phyloP scores from a whole-genome alignment of 2,329 filamentous ascomycete genomes.

The Claviceps digitariae region DNA sequence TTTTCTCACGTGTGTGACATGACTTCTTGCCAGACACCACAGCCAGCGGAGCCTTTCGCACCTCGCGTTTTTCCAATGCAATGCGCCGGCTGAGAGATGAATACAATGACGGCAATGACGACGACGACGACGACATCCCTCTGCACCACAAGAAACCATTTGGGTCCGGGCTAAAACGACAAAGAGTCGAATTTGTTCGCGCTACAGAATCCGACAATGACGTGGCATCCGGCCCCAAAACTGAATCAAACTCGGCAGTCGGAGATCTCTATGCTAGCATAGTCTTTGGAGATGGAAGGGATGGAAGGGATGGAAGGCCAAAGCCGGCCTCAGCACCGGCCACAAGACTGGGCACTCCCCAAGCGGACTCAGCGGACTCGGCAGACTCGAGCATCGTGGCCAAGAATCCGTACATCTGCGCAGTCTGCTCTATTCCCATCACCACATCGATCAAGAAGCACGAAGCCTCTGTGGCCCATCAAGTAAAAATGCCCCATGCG shows the following conservation, averaged over 20 bases:
- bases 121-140: slow-evolving; percentile 32
- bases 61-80: not conserved
- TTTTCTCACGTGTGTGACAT: not conserved
- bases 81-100: slow-evolving; percentile 17
- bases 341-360: slow-evolving; percentile 7
- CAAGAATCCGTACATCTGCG: slow-evolving; percentile 14
- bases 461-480: slow-evolving; percentile 54
- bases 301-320: slow-evolving; percentile 19
- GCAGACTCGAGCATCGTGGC: not conserved
- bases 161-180: slow-evolving; percentile 41
- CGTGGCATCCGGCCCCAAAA: slow-evolving; percentile 12
- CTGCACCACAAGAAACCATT: slow-evolving; percentile 41
- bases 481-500: slow-evolving; percentile 54
- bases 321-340: slow-evolving; percentile 7
- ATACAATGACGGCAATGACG: slow-evolving; percentile 9
- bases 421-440: slow-evolving; percentile 23
- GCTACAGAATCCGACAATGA: slow-evolving; percentile 28
- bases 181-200: slow-evolving; percentile 42
- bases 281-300: slow-evolving; percentile 40
- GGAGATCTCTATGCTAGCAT: slow-evolving; percentile 54
- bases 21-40: not conserved
- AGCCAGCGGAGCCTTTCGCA: not conserved
- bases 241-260: slow-evolving; percentile 17
- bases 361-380: not conserved
- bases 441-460: slow-evolving; percentile 27